A percentile compares a stretch with the other conserved stretches of the same genome.
These are phyloP conservation scores for Dendrobium officinale DNA, from an alignment of 106 monocot genomes.

Conservation along the genomic window DNA sequence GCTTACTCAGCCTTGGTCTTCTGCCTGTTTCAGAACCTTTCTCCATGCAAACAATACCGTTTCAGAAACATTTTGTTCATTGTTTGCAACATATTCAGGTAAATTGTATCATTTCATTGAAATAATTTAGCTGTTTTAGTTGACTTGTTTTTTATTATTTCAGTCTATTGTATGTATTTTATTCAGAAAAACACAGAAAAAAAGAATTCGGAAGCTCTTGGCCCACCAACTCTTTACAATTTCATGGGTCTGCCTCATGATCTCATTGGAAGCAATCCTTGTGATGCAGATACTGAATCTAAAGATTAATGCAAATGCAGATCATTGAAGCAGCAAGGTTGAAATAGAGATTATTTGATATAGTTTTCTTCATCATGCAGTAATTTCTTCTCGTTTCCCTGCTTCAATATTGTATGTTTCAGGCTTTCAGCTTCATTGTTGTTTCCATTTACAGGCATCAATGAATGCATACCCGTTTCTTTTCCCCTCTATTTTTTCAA, in stretches of 20 bases:
- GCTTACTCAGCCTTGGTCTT: slow-evolving; percentile 23
- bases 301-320: neutral
- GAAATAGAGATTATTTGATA: neutral
- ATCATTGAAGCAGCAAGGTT: neutral
- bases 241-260: slow-evolving; percentile 7
- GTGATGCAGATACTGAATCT: neutral
- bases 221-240: neutral
- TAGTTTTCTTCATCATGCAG: neutral
- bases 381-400: neutral
- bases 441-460: neutral
- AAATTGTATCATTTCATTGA: neutral
- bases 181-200: neutral
- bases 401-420: neutral
- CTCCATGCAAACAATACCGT: neutral
- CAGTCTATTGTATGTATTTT: neutral
- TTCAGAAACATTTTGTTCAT: neutral
- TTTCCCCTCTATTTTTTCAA: neutral
- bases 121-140: neutral
- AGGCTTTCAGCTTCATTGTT: neutral
- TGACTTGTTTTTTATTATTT: neutral
- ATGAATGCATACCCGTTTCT: neutral
- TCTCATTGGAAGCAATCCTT: neutral
- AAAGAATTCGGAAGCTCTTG: neutral
- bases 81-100: neutral
- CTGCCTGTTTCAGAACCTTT: neutral